Evolutionary conservation across 495 filamentous ascomycete species (phyloP).

Genomic region (Cercophora newfieldiana): DNA sequence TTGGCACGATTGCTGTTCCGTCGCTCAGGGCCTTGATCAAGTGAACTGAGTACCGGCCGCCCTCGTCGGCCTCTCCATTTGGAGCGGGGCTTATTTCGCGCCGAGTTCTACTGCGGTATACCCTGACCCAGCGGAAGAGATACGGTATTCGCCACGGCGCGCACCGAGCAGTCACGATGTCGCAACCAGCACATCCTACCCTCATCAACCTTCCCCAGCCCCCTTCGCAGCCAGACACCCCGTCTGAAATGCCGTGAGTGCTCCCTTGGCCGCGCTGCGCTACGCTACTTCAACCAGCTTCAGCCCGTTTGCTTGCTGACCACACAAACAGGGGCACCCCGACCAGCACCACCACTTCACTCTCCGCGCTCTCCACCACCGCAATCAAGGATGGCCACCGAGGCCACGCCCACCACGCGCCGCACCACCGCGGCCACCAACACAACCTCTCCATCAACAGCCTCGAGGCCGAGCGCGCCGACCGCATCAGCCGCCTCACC

Average conservation of each 20-base stretch:
- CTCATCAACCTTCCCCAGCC: slow-evolving; percentile 85
- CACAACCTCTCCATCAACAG: slow-evolving; percentile 66
- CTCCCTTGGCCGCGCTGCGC: neutral
- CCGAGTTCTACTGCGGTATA: neutral
- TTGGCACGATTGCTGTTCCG: neutral
- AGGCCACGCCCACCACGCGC: slow-evolving; percentile 59
- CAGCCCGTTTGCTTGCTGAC: slow-evolving; percentile 7
- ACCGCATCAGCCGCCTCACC: slow-evolving; percentile 87
- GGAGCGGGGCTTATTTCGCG: slow-evolving; percentile 1
- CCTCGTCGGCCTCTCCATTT: neutral
- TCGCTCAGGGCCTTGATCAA: neutral
- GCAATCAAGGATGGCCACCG: slow-evolving; percentile 93
- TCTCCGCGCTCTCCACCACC: slow-evolving; percentile 84
- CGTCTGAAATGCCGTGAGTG: slow-evolving; percentile 85
- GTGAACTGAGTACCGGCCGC: neutral
- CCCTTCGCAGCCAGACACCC: slow-evolving; percentile 82
- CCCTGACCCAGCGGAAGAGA: neutral
- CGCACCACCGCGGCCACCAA: slow-evolving; percentile 52
- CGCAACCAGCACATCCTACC: slow-evolving; percentile 55
- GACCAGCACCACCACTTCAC: slow-evolving; percentile 80
- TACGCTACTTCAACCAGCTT: neutral
- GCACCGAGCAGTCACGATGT: slow-evolving; percentile 29
- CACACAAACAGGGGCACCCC: slow-evolving; percentile 72
- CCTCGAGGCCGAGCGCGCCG: slow-evolving; percentile 86
- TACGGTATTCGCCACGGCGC: neutral